Base-by-base conservation (phyloP, 2,329 filamentous ascomycete species). In the Nannizziopsis arthrosporioides region DNA sequence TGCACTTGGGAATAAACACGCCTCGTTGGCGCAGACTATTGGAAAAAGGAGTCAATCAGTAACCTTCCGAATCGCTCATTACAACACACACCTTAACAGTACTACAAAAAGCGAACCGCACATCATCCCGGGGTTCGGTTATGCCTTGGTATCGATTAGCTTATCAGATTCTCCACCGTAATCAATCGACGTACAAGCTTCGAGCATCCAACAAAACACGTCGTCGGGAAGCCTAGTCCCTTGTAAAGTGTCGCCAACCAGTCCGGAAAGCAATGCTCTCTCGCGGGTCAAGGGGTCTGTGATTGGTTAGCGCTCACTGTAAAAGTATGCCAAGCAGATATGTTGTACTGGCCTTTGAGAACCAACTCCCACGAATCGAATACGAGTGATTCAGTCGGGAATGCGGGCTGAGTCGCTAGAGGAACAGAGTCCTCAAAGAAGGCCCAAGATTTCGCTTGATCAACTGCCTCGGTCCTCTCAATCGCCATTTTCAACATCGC, bases 121-220 rank as follows among this genome's bases (percentile, higher is more conserved):
- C 61, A 39, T 76, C 70, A 37, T 71, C 66, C 30, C 74, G 73
- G 36, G 67, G 64, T 56, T 84, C 79, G 1, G 68, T 60, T 47
- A 74, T 76, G 17, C 81, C 66, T 64, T 40, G 17, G 27, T n/a
- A 42, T 22, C 2, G n/a, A 18, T 51, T 42, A 48, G 17, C 15
- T 17, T 32, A 10, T 19, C 4, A 14, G 7, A n/a, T 22, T 31
- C 2, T 34, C n/a, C 17, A 15, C 11, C 18, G 19, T 10, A 43
- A n/a, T 42, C 5, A 36, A 36, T 4, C 35, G 42, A 57, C 57
- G 22, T 41, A 68, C 68, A 54, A 44, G 62, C 59, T 36, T 61
- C 53, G 32, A 69, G 61, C 2, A 86, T 68, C 84, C 84, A 89
- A 12, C 73, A 57, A 43, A 85, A 72, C 1, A 87, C 58, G 47